Conservation (phyloP, 345 rosid genomes). For the Rubroshorea leprosula region DNA sequence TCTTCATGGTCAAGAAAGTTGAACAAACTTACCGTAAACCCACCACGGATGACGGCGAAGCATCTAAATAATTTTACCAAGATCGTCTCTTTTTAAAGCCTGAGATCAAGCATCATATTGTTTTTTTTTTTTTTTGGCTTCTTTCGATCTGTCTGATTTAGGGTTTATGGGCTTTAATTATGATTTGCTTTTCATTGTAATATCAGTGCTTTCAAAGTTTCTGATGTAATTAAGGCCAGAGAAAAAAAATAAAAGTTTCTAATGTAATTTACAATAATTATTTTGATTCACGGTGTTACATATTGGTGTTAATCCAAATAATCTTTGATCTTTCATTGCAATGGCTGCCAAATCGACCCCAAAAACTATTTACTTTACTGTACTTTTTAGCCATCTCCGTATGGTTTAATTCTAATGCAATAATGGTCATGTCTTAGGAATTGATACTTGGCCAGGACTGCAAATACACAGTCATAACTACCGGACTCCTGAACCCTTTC, state of each 20-base stretch:
- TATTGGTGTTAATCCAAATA: background rate
- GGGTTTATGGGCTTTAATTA: background rate
- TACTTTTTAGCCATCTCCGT: background rate
- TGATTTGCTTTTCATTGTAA: background rate
- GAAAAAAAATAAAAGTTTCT: no score
- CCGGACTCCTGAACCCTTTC: conserved; percentile 13
- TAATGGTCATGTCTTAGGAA: conserved; percentile 3
- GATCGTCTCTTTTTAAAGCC: no score
- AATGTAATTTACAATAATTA: background rate
- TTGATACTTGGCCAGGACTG: conserved; percentile 8
- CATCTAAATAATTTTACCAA: background rate
- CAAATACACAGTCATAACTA: conserved; percentile 14
- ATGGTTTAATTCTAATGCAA: no score
- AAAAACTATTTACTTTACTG: no score
- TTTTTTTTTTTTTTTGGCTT: no score
- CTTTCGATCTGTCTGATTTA: no score
- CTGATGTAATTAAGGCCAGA: no score
- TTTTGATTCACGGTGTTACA: background rate
- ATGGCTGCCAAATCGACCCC: background rate
- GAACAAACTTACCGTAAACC: conserved; percentile 32
- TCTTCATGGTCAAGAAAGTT: conserved; percentile 21
- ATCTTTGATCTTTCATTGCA: background rate
- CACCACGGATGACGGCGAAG: background rate
- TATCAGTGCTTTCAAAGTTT: background rate
- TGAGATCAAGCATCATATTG: no score